Base-by-base conservation (phyloP, 2,329 filamentous ascomycete species). In the Diplodia sapinea region DNA sequence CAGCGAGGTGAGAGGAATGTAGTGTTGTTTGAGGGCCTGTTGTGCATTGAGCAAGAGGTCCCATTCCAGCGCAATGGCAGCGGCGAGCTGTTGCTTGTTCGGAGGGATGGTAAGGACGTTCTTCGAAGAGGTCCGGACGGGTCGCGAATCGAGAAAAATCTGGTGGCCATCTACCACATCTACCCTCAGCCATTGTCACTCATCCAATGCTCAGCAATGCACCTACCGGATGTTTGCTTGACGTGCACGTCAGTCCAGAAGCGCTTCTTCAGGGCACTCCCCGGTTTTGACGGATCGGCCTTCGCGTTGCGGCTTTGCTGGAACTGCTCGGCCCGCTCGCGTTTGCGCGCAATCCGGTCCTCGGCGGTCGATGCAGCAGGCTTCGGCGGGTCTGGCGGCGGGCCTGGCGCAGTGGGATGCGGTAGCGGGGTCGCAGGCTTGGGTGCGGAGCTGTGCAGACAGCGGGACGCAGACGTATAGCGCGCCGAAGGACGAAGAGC, bases 21-120 rank as follows among this genome's bases (percentile, higher is more conserved):
- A 87, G 80, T 98, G 93, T 68, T 91, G 88, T 77, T 90, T 92
- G 49, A 94, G 86, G 0, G 93, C 92, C 79, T 98, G 92, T 76
- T 94, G 90, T 2, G 91, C 88, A 15, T 91, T 91, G 29, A 89
- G 86, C 69, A 99, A 86, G 59, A 90, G 84, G 77, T 97, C 94
- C 95, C 95, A 99, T 82, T 99, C 95, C 54, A 96, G 82, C 3
- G 94, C 95, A 70, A 99, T 89, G 67, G 92, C 92, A 54, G 89
- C 85, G 29, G 94, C 94, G 49, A 98, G 89, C 74, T 93, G 87
- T 38, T 88, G 89, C 81, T 97, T 98, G 67, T 85, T 86, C 1
- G 82, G 74, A 0, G 95, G 94, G 33, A 98, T 74, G 1, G 85
- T 87, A 73, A 99, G 83, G 70, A 92, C 83, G 50, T 86, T 76